Evolutionary conservation across 306 rosid species (phyloP), one percentile per base, ranked within the genome.

Genomic region (Gynostemma pentaphyllum): DNA sequence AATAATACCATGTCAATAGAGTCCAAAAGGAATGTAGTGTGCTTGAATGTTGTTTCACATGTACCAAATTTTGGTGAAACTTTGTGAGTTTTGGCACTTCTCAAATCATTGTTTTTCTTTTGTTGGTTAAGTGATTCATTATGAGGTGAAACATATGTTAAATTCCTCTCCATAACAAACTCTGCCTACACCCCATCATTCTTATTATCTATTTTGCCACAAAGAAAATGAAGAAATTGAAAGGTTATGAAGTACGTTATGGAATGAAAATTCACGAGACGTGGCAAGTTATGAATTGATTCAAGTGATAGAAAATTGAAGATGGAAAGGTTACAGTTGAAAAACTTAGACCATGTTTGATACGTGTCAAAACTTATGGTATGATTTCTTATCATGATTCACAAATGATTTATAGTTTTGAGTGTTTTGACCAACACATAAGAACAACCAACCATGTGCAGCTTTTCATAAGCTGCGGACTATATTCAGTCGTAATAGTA

Each of bases 61-160:
- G n/a, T 50, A 87, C 89, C 92, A 67, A 80, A 62, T 66, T 75
- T 72, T 67, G 79, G 82, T 26, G 95, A 72, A 72, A 24, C 74
- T 70, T 37, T 62, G 64, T 36, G 45, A 56, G 71, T 57, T 69
- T 80, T 80, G 32, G 69, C 57, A 56, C 69, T 76, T 79, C 44
- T 72, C 10, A 66, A 18, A 44, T 77, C 81, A 9, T 40, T 50
- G 69, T 65, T 54, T 45, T 72, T 83, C 74, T 82, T 73, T 60
- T 69, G 76, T 45, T 81, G 65, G 48, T 74, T 78, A 8, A 50
- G 26, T 16, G 56, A 36, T 32, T 63, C 60, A 54, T 75, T 80
- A 22, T 40, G 76, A 28, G 71, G 80, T 42, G 85, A 59, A 64
- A 55, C 50, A 42, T 88, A 74, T 36, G 76, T 56, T 60, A 79